These are phyloP conservation scores for Thymus mandschuricus DNA, from an alignment of 257 asterid species.

Conservation along the genomic window DNA sequence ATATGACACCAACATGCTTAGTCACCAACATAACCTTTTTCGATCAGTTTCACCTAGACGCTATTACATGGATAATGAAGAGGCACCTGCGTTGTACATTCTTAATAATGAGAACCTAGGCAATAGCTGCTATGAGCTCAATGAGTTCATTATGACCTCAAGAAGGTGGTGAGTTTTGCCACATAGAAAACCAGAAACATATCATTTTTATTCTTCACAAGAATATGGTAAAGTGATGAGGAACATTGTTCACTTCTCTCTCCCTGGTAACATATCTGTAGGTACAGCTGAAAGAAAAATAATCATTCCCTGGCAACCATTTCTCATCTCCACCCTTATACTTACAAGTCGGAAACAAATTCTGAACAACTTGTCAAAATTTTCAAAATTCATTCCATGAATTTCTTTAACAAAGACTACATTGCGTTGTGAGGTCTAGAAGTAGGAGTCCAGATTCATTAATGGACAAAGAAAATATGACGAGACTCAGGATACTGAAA, in stretches of 20 bases:
- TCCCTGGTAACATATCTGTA: not conserved
- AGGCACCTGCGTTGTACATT: not conserved
- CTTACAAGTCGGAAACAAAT: not conserved
- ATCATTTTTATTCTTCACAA: not conserved
- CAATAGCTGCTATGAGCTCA: not conserved
- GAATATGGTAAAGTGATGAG: not conserved
- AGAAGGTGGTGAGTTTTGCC: not conserved
- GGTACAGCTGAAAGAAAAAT: not conserved
- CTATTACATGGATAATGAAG: not conserved
- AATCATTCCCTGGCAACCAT: not conserved
- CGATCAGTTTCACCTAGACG: not conserved
- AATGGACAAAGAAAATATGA: not conserved
- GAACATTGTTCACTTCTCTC: not conserved
- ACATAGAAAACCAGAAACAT: not conserved
- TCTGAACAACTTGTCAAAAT: not conserved
- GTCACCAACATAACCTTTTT: conserved; percentile 1
- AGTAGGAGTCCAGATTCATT: not conserved
- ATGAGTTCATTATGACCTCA: not conserved
- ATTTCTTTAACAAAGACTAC: not conserved
- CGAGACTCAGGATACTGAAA: conserved; percentile 7
- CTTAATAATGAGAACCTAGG: not conserved
- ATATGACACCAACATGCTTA: not conserved
- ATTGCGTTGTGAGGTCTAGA: conserved; percentile 4
- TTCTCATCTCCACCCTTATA: not conserved
- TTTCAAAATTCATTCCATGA: not conserved